These are phyloP conservation scores for bread wheat (Triticum aestivum) DNA, from an alignment of 176 grass and related monocot species.

Conservation along the genomic window DNA sequence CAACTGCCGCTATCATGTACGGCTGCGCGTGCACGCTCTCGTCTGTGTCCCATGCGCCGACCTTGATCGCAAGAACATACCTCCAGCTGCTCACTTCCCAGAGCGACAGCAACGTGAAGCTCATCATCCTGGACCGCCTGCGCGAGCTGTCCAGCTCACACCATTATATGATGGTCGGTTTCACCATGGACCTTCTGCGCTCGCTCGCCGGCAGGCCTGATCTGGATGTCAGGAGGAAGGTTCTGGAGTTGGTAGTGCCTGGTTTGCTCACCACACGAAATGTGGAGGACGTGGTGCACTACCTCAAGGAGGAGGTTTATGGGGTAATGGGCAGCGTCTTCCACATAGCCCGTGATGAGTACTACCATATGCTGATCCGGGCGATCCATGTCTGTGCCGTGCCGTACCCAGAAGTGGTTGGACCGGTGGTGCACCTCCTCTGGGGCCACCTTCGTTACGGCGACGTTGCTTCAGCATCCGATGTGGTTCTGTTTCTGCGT, in stretches of 20 bases:
- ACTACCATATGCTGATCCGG: slow-evolving; percentile 70
- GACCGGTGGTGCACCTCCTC: slow-evolving; percentile 61
- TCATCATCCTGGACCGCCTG: slow-evolving; percentile 65
- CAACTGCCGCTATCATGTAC: slow-evolving; percentile 43
- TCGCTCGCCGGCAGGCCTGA: slow-evolving; percentile 47
- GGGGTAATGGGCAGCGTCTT: slow-evolving; percentile 42
- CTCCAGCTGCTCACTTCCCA: slow-evolving; percentile 58
- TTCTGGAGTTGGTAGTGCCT: slow-evolving; percentile 52
- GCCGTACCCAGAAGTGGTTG: slow-evolving; percentile 59
- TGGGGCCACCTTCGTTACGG: slow-evolving; percentile 63
- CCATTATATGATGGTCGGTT: slow-evolving; percentile 48
- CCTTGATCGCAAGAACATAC: slow-evolving; percentile 11
- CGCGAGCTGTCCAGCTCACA: slow-evolving; percentile 46
- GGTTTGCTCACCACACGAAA: slow-evolving; percentile 52
- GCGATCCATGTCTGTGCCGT: slow-evolving; percentile 58
- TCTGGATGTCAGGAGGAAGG: slow-evolving; percentile 57
- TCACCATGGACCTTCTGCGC: slow-evolving; percentile 56
- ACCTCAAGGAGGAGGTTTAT: slow-evolving; percentile 70
- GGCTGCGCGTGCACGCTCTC: slow-evolving; percentile 51
- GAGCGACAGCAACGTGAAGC: slow-evolving; percentile 71
- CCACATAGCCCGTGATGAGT: slow-evolving; percentile 45
- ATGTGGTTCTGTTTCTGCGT: slow-evolving; percentile 56
- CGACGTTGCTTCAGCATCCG: slow-evolving; percentile 44
- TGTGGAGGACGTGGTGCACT: slow-evolving; percentile 67
- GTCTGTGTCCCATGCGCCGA: slow-evolving; percentile 45